Percentiles rank a stretch among this genome's conserved stretches.
phyloP scores from a whole-genome alignment of 1,139 yeast genomes.

The Hansenula lynferdii region DNA sequence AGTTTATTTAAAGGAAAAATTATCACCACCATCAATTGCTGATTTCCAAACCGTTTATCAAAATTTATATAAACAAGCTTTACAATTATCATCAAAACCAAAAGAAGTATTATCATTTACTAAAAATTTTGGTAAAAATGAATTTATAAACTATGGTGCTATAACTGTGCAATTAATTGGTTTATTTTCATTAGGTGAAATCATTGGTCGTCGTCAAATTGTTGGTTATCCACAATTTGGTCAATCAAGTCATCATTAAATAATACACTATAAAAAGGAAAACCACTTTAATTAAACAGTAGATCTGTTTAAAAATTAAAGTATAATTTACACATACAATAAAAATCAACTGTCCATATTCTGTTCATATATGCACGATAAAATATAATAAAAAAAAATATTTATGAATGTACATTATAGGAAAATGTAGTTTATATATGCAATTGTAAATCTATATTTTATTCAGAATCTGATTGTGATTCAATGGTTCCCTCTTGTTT shows the following conservation, averaged over 20 bases:
- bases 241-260: slow-evolving; percentile 8
- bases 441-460: not conserved
- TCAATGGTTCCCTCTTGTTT: slow-evolving; percentile 21
- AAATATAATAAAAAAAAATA: not conserved
- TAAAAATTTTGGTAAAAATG: slow-evolving; percentile 51
- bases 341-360: not conserved
- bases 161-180: slow-evolving; percentile 84
- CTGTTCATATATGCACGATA: slow-evolving; percentile 2
- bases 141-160: slow-evolving; percentile 64
- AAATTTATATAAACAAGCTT: slow-evolving; percentile 37
- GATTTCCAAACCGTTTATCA: slow-evolving; percentile 80
- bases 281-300: not conserved
- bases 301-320: not conserved
- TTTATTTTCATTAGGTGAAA: slow-evolving; percentile 91
- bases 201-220: slow-evolving; percentile 90
- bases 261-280: not conserved
- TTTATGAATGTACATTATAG: not conserved
- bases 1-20: slow-evolving; percentile 86
- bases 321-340: not conserved
- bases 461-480: not conserved
- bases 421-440: not conserved
- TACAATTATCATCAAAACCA: slow-evolving; percentile 43
- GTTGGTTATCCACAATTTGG: slow-evolving; percentile 66
- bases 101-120: slow-evolving; percentile 27
- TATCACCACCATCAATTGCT: slow-evolving; percentile 82